Percentiles rank a stretch among this genome's conserved stretches.
Conservation (phyloP, 2,329 filamentous ascomycete species). For the Penicillium paneum region DNA sequence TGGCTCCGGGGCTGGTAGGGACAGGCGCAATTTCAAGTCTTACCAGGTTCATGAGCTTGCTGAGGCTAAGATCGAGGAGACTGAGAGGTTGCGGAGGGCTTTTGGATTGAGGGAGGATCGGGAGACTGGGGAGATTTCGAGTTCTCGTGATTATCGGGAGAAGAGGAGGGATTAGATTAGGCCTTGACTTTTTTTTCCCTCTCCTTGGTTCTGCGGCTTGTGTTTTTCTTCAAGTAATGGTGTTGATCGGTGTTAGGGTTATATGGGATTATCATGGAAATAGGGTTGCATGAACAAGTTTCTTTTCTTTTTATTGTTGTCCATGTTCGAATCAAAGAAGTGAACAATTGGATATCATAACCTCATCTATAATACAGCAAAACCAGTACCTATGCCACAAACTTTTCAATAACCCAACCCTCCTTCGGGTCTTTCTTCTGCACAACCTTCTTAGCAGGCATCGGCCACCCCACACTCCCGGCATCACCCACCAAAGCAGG, state of each 20-base stretch:
- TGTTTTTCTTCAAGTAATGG: neutral
- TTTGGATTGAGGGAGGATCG: constrained; percentile 86
- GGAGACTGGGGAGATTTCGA: constrained; percentile 66
- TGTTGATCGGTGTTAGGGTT: neutral
- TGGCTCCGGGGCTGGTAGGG: constrained; percentile 15
- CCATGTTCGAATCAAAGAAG: neutral
- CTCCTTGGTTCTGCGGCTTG: neutral
- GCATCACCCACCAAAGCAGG: constrained; percentile 70
- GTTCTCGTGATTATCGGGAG: constrained; percentile 21
- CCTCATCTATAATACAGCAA: constrained; percentile 24
- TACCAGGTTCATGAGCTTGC: constrained; percentile 97
- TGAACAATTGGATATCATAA: constrained; percentile 23
- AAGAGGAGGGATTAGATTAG: constrained; percentile 11
- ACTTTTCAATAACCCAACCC: constrained; percentile 70
- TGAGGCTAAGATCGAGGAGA: constrained; percentile 94
- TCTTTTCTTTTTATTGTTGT: neutral
- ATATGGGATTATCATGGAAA: neutral
- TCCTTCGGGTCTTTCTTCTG: constrained; percentile 70
- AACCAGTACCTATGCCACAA: constrained; percentile 30
- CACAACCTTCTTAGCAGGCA: constrained; percentile 79
- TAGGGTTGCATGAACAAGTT: neutral
- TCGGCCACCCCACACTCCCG: constrained; percentile 72
- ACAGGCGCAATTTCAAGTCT: constrained; percentile 65
- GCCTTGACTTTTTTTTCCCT: neutral
- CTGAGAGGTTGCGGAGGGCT: constrained; percentile 78